phyloP scores from a whole-genome alignment of 768 basidiomycete genomes.

The Macrocybe gigantea region DNA sequence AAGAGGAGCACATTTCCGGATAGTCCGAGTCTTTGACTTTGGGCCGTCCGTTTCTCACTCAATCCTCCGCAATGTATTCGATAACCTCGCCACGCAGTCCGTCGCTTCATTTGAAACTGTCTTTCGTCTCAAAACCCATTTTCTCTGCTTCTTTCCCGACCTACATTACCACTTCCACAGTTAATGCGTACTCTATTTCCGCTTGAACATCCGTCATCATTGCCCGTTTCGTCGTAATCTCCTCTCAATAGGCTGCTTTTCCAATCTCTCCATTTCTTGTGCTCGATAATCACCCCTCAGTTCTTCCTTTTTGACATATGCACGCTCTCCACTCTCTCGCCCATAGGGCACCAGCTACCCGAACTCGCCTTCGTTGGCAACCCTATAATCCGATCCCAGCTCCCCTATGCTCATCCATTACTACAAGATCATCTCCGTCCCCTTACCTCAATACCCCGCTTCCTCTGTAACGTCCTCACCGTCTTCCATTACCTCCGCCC shows the following conservation, averaged over 20 bases:
- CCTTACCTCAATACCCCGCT: conserved; percentile 55
- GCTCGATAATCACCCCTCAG: conserved; percentile 23
- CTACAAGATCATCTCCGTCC: conserved; percentile 33
- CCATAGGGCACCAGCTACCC: conserved; percentile 66
- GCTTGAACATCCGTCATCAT: conserved; percentile 24
- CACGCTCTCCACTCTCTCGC: conserved; percentile 47
- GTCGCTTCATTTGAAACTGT: conserved; percentile 14
- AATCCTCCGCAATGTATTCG: conserved; percentile 35
- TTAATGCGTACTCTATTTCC: conserved; percentile 27
- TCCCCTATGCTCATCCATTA: conserved; percentile 29
- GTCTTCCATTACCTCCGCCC: conserved; percentile 26
- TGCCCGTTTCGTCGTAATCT: too few species aligned
- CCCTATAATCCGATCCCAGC: conserved; percentile 54
- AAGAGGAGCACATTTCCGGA: conserved; percentile 33
- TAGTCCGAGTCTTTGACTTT: conserved; percentile 37
- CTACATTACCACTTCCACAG: conserved; percentile 11
- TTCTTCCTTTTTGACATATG: conserved; percentile 24
- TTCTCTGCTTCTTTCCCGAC: conserved; percentile 11
- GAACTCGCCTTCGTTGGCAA: conserved; percentile 75
- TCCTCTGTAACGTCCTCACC: conserved; percentile 47
- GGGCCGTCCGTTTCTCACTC: conserved; percentile 27
- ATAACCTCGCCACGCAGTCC: conserved; percentile 15
- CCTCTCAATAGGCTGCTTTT: conserved; percentile 6
- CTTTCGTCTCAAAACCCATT: conserved; percentile 10
- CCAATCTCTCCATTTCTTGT: conserved; percentile 14